Evolutionary conservation across 768 basidiomycete genomes (phyloP).

Genomic region (Lyophyllum atratum): DNA sequence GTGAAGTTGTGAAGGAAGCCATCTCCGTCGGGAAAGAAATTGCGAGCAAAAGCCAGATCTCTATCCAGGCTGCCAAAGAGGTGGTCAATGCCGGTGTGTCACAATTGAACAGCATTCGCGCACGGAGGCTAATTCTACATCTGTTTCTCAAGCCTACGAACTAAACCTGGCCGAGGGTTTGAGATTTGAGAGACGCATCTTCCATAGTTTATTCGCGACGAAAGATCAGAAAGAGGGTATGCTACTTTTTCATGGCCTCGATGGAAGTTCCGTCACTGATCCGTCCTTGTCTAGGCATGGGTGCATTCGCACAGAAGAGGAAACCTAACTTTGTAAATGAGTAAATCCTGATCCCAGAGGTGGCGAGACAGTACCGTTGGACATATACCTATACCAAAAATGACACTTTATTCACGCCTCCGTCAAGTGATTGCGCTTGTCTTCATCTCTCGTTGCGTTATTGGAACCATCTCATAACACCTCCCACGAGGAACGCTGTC

Average conservation of each 20-base stretch:
- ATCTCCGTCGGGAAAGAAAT: constrained; percentile 77
- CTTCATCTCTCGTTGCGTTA: constrained; percentile 15
- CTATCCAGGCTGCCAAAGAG: constrained; percentile 89
- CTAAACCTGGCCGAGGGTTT: constrained; percentile 80
- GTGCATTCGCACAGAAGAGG: constrained; percentile 92
- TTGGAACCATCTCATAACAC: constrained; percentile 41
- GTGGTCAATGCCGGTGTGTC: constrained; percentile 82
- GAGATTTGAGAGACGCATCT: constrained; percentile 83
- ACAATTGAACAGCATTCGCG: not conserved
- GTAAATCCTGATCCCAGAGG: not conserved
- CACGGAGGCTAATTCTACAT: constrained; percentile 1
- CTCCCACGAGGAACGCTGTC: constrained; percentile 36
- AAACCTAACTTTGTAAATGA: constrained; percentile 77
- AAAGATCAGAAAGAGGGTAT: constrained; percentile 93
- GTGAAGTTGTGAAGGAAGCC: constrained; percentile 85
- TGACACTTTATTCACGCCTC: not conserved
- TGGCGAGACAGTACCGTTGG: not conserved
- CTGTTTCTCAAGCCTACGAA: constrained; percentile 65
- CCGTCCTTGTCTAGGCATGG: constrained; percentile 69
- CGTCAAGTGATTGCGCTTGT: no score
- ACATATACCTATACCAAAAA: not conserved
- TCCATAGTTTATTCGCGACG: constrained; percentile 92
- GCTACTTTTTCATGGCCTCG: constrained; percentile 24
- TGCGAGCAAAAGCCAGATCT: constrained; percentile 79
- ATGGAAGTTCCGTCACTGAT: constrained; percentile 7